A percentile compares a stretch with the other conserved stretches of the same genome.
Evolutionary conservation across 805 yeast genomes (phyloP).

Genomic region (Dipodascus geniculatus): DNA sequence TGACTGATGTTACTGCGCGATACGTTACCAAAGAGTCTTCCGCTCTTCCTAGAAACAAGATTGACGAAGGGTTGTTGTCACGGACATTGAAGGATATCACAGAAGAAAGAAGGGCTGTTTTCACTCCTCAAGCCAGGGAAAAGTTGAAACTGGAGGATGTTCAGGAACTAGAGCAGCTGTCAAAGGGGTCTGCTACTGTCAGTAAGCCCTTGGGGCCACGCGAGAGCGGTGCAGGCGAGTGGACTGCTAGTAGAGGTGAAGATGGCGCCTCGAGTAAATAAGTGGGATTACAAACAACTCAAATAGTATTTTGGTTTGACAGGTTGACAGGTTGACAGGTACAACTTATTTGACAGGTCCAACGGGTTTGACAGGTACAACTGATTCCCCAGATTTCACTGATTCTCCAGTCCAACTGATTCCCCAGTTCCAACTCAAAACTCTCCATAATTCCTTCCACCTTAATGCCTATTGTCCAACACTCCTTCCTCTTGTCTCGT

Average conservation of each 20-base stretch:
- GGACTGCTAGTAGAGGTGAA: constrained; percentile 78
- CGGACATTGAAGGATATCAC: constrained; percentile 30
- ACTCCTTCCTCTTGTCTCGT: too few species aligned
- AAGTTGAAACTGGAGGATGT: constrained; percentile 28
- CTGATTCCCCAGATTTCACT: too few species aligned
- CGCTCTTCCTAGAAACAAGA: constrained; percentile 36
- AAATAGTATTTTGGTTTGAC: too few species aligned
- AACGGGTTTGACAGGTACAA: too few species aligned
- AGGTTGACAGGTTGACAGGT: too few species aligned
- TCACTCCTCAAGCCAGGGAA: constrained; percentile 29
- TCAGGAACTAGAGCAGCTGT: constrained; percentile 20
- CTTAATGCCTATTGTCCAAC: too few species aligned
- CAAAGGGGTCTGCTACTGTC: constrained; percentile 4
- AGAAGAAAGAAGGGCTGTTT: constrained; percentile 20
- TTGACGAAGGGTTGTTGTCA: constrained; percentile 31
- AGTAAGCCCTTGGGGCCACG: constrained; percentile 34
- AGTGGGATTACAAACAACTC: too few species aligned
- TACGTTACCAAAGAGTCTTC: constrained; percentile 41
- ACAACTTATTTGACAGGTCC: too few species aligned
- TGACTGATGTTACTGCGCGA: constrained; percentile 56
- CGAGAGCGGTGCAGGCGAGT: constrained; percentile 62
- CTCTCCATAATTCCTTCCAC: too few species aligned
- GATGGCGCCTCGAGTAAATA: constrained; percentile 32
- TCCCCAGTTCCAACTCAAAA: too few species aligned
- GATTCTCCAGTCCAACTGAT: too few species aligned